Evolutionary conservation across 495 filamentous ascomycete genomes (phyloP).

Genomic region (Hypomontagnella submonticulosa): DNA sequence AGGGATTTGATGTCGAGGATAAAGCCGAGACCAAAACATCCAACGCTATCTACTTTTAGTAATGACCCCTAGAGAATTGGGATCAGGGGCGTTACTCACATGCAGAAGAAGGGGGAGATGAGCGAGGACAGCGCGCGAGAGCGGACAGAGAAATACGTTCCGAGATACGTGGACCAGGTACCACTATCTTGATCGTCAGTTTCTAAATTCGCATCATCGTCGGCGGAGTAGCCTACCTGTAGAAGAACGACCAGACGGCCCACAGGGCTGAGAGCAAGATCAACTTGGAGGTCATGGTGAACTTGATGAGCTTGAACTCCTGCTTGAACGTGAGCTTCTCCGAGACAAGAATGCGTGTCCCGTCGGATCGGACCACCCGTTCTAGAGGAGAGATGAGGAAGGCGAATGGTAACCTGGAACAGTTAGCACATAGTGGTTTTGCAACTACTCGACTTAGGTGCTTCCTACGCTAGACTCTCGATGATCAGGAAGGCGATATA

Average conservation of each 20-base stretch:
- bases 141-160: slow-evolving; percentile 62
- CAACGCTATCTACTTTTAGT: slow-evolving; percentile 26
- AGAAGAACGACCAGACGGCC: slow-evolving; percentile 56
- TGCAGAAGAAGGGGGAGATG: slow-evolving; percentile 40
- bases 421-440: slow-evolving; percentile 33
- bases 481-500: slow-evolving; percentile 41
- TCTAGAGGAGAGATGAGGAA: slow-evolving; percentile 58
- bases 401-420: slow-evolving; percentile 56
- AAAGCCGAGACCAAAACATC: slow-evolving; percentile 40
- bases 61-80: not conserved
- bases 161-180: slow-evolving; percentile 62
- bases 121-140: slow-evolving; percentile 52
- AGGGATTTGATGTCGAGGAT: slow-evolving; percentile 40
- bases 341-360: slow-evolving; percentile 55
- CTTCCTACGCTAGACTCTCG: slow-evolving; percentile 36
- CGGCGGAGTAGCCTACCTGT: slow-evolving; percentile 52
- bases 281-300: slow-evolving; percentile 41
- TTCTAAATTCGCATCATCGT: slow-evolving; percentile 4
- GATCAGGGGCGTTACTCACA: slow-evolving; percentile 15
- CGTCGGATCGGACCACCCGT: slow-evolving; percentile 58
- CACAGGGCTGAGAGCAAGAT: slow-evolving; percentile 40
- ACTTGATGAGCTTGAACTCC: slow-evolving; percentile 36
- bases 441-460: not conserved
- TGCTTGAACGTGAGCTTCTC: slow-evolving; percentile 41
- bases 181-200: slow-evolving; percentile 24